Base-by-base conservation (phyloP, 768 basidiomycete species). In the Austroboletus festivus region DNA sequence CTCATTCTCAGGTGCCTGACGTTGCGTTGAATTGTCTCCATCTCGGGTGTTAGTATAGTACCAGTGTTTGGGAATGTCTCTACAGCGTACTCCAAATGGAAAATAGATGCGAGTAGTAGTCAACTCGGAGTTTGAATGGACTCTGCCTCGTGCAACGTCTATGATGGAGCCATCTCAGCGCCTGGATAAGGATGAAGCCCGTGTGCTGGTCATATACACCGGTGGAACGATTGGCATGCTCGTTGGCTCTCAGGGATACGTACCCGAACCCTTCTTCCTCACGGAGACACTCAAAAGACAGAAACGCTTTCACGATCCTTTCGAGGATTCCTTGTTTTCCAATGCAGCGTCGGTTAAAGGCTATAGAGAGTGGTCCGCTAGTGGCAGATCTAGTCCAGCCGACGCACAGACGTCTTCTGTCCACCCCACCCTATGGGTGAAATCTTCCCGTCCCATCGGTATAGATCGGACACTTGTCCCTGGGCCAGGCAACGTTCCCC, bases 171-270 rank as follows among this genome's bases (percentile, higher is more conserved):
- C 6, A 28, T 11, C 26, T 5, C 31, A 33, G 31, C 31, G 31
- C 13, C 31, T 33, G 31, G 31, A 33, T 13, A 33, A 33, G 31
- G 81, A 87, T 53, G 89, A 93, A 59, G 82, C 88, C 11, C 77
- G 80, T 45, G 88, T 93, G n/a, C 82, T 93, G 44, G 75, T 93
- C 50, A 85, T 93, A 23, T 93, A 93, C 71, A 93, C 92, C 30
- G 91, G 79, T 61, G 92, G 92, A 15, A 94, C 92, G 0, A 92
- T 94, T 55, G 89, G 89, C 16, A 91, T 91, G 88, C 82, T 91
- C 38, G 77, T 87, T 30, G 82, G 85, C 28, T 73, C 83, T 28
- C 78, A 81, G 51, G 86, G 87, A 53, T 89, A 89, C 61, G 83
- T 87, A 19, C 88, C 91, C 12, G 92, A 93, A 60, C 90, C 90